These are phyloP conservation scores for Tricladium varicosporioides DNA, from an alignment of 2,329 filamentous ascomycete genomes.

Conservation along the genomic window DNA sequence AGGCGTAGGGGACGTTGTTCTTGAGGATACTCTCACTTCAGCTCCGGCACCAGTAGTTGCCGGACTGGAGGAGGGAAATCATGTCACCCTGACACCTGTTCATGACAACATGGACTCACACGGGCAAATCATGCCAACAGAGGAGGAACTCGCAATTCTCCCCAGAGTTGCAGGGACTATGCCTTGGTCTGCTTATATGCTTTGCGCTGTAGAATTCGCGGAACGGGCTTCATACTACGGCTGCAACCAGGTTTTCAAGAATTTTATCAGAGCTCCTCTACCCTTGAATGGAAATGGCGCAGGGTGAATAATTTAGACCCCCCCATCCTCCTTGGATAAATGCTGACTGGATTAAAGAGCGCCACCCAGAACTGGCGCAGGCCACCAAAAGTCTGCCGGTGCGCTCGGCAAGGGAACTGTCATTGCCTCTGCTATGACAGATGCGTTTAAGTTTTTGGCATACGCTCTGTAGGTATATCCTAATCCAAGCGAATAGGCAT, in stretches of 20 bases:
- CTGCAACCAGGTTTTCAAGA: constrained; percentile 57
- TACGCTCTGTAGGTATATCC: constrained; percentile 38
- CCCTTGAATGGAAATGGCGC: constrained; percentile 41
- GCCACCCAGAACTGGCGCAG: constrained; percentile 14
- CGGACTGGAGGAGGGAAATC: constrained; percentile 15
- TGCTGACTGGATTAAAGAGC: constrained; percentile 26
- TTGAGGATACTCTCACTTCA: constrained; percentile 18
- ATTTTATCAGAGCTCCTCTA: constrained; percentile 60
- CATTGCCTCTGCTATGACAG: constrained; percentile 49
- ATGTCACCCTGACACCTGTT: constrained; percentile 5
- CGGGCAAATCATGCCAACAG: constrained; percentile 39
- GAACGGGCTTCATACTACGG: constrained; percentile 82
- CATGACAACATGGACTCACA: constrained; percentile 10
- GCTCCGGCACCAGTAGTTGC: constrained; percentile 15
- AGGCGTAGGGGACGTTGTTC: constrained; percentile 12
- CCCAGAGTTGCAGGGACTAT: constrained; percentile 63
- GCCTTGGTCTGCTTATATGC: constrained; percentile 64
- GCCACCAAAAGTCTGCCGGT: constrained; percentile 41
- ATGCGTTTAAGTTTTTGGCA: constrained; percentile 50
- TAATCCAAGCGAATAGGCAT: background rate
- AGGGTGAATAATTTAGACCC: background rate
- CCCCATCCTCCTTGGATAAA: constrained; percentile 25
- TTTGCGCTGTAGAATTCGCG: constrained; percentile 71
- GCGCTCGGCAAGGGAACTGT: constrained; percentile 57
- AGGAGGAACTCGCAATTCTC: constrained; percentile 59